Percentiles rank a stretch among this genome's conserved stretches.
Conservation (phyloP, 768 basidiomycete genomes). For the Auriculariales sp. region DNA sequence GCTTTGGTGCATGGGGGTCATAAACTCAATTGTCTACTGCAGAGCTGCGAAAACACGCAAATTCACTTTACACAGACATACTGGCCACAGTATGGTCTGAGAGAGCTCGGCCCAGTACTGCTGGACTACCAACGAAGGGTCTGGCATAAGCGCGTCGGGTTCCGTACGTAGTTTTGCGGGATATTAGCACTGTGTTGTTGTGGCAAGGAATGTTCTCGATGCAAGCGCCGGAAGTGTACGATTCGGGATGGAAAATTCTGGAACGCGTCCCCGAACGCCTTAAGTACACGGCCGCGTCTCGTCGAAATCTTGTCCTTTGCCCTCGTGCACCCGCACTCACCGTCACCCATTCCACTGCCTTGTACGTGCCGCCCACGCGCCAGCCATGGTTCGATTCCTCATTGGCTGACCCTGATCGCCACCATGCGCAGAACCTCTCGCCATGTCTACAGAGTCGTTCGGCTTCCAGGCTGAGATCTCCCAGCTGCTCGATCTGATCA, state of each 20-base stretch:
- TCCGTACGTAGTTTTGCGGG: neutral
- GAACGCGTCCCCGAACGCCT: neutral
- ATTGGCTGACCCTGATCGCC: neutral
- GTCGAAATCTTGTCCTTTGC: no score
- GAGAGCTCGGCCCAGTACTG: constrained; percentile 76
- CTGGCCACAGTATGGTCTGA: constrained; percentile 89
- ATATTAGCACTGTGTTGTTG: no score
- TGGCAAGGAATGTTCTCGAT: no score
- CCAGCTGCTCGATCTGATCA: constrained; percentile 96
- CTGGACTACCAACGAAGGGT: constrained; percentile 75
- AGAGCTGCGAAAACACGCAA: constrained; percentile 76
- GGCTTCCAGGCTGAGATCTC: constrained; percentile 99
- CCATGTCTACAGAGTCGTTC: constrained; percentile 52
- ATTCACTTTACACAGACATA: constrained; percentile 72
- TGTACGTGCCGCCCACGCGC: neutral
- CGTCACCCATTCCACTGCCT: neutral
- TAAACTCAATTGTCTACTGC: neutral
- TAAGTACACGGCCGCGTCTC: neutral
- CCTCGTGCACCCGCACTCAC: no score
- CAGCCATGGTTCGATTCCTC: neutral
- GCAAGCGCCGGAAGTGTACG: neutral
- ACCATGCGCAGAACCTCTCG: constrained; percentile 4
- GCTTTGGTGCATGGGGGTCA: neutral
- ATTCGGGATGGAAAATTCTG: neutral
- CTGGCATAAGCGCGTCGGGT: constrained; percentile 23